Evolutionary conservation across 352 stramenopile species (phyloP), one percentile per base, ranked within the genome.

Genomic region (Thraustochytrium striatum): DNA sequence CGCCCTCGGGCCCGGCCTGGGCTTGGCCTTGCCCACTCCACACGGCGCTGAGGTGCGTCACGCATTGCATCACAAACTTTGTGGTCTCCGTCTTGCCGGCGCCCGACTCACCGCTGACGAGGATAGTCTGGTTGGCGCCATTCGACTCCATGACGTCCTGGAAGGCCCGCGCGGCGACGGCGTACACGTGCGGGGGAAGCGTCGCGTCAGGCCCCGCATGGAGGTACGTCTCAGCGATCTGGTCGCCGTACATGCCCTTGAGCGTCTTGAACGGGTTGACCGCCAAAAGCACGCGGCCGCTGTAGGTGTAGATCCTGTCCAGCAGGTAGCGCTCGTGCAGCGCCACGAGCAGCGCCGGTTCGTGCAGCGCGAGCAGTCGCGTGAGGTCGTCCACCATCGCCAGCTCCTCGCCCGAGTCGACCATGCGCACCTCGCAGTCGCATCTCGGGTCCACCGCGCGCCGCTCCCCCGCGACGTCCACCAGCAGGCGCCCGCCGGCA

Each of bases 21-120:
- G 39, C 39, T 5, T 5, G 25, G 53, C 19, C 5, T 11, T 32
- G 33, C 5, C 53, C 25, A 16, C 53, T 25, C 8, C 65, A 25
- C 32, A 75, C 16, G 5, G 65, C 25, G 43, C 32, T 61, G 41
- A 75, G 65, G 1, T 75, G 19, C 5, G 65, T 61, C n/a, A 98
- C 83, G 83, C 97, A 98, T 70, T 96, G 87, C 88, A 98, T 93
- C 30, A 96, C 88, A 72, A 97, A 91, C 85, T 98, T 98, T 41
- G 94, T 98, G 19, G 91, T 95, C 69, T 98, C 94, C 9, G 95
- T 98, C 86, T 98, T 98, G 38, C 94, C 94, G 5, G 95, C 92
- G 41, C 95, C 95, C 62, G 84, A 92, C 84, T 97, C 92, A 41
- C 92, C 92, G 53, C 87, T 94, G 25, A 97, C 92, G 13, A 97